A percentile compares a stretch with the other conserved stretches of the same genome.
phyloP scores from a whole-genome alignment of 208 protist species.

The Trypanosoma theileri region DNA sequence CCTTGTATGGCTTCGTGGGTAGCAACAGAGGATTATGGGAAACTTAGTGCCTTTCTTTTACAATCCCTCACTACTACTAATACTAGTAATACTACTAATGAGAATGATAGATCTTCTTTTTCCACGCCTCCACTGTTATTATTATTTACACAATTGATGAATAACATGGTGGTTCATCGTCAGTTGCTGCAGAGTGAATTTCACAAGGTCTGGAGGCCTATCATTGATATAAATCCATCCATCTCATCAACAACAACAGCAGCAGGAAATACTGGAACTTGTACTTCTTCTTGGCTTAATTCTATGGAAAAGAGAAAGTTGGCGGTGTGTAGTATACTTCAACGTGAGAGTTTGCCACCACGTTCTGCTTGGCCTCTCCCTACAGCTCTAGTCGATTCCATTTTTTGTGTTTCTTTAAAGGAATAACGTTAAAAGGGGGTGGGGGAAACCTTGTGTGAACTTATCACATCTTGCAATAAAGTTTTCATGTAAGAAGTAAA shows the following conservation, averaged over 20 bases:
- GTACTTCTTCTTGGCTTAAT: not conserved
- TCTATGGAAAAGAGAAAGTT: not conserved
- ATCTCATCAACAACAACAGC: not conserved
- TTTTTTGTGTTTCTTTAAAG: not conserved
- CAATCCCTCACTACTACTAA: not conserved
- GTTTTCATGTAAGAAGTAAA: too few relatives aligned
- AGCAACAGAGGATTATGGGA: constrained; percentile 16
- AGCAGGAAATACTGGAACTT: not conserved
- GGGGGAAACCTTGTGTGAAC: too few relatives aligned
- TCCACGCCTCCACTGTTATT: constrained; percentile 6
- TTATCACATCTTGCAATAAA: not conserved
- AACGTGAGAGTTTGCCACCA: constrained; percentile 16
- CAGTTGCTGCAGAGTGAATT: constrained; percentile 9
- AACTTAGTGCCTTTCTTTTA: not conserved
- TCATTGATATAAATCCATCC: constrained; percentile 8
- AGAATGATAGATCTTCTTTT: not conserved
- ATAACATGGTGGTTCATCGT: constrained; percentile 23
- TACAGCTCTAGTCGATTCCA: not conserved
- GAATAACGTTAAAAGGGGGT: not conserved
- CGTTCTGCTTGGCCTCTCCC: constrained; percentile 23
- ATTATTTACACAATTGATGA: constrained; percentile 27
- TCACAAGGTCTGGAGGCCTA: constrained; percentile 19
- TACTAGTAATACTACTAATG: not conserved
- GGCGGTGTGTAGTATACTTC: constrained; percentile 1
- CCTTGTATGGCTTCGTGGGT: constrained; percentile 8